A percentile compares a stretch with the other conserved stretches of the same genome.
Evolutionary conservation across 768 basidiomycete species (phyloP).

Genomic region (Leccinum pellstonianum): DNA sequence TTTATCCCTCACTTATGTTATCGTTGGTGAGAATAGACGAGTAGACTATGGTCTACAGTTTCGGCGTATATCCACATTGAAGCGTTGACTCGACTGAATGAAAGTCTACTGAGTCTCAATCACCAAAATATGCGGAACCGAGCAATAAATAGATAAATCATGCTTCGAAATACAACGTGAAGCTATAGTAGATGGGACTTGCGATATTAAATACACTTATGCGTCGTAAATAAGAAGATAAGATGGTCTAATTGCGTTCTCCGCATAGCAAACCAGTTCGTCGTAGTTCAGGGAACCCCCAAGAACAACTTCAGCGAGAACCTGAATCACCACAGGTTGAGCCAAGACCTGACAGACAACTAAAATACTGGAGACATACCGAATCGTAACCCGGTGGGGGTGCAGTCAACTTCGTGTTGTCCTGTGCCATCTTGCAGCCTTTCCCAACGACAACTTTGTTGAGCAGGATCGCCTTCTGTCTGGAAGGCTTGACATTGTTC

Average conservation of each 20-base stretch:
- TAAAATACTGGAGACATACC: conserved; percentile 36
- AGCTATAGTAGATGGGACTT: not conserved
- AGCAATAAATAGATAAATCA: conserved; percentile 15
- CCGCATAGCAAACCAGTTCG: conserved; percentile 66
- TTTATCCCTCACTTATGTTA: conserved; percentile 2
- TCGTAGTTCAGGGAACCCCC: conserved; percentile 70
- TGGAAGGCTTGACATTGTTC: conserved; percentile 52
- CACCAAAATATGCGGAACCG: not conserved
- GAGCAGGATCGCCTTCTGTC: conserved; percentile 62
- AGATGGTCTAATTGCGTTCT: conserved; percentile 71
- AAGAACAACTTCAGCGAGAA: conserved; percentile 55
- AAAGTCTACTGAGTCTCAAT: not conserved
- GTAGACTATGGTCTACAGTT: not conserved
- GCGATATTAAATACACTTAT: conserved; percentile 1
- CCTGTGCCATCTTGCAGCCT: conserved; percentile 62
- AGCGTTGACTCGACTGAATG: not conserved
- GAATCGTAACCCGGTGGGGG: conserved; percentile 68
- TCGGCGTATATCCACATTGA: not conserved
- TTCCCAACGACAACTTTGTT: conserved; percentile 75
- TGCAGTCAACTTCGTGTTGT: conserved; percentile 51
- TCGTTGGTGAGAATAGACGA: not conserved
- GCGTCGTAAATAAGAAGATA: conserved; percentile 70
- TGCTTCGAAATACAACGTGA: not conserved
- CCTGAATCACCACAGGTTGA: conserved; percentile 36
- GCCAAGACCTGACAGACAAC: not conserved